Conservation (phyloP, 345 rosid genomes). For the Eutrema heterophyllum region DNA sequence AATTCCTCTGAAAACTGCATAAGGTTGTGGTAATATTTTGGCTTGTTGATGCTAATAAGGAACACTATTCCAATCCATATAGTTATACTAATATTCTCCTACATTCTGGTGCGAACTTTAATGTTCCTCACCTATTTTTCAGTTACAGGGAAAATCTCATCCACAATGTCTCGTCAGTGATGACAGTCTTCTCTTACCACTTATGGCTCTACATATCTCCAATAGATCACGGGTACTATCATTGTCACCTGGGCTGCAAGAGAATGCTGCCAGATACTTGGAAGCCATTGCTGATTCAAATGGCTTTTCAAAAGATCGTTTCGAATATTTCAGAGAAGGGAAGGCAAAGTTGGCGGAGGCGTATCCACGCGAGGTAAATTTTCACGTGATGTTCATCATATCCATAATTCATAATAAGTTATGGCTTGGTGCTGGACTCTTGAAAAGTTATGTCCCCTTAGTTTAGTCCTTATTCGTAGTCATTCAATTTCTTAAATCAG, state of each 20-base stretch:
- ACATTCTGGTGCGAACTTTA: neutral
- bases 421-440: neutral
- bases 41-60: neutral
- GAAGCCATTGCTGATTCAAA: slow-evolving; percentile 59
- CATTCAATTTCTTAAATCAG: neutral
- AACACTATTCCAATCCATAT: neutral
- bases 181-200: slow-evolving; percentile 72
- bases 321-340: slow-evolving; percentile 45
- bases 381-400: neutral
- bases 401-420: neutral
- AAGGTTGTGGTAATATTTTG: neutral
- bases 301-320: slow-evolving; percentile 49
- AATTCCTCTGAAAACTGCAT: neutral
- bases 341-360: slow-evolving; percentile 42
- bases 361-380: slow-evolving; percentile 48
- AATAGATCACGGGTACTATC: slow-evolving; percentile 48
- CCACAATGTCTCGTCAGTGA: slow-evolving; percentile 67
- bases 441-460: neutral
- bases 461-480: neutral
- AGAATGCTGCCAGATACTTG: slow-evolving; percentile 52
- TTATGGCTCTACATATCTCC: slow-evolving; percentile 51
- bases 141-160: slow-evolving; percentile 58
- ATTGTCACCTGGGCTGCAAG: slow-evolving; percentile 70
- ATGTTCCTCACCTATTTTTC: slow-evolving; percentile 31
- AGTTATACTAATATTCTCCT: neutral